Conservation (phyloP, 306 rosid species). For the Hippophae rhamnoides region DNA sequence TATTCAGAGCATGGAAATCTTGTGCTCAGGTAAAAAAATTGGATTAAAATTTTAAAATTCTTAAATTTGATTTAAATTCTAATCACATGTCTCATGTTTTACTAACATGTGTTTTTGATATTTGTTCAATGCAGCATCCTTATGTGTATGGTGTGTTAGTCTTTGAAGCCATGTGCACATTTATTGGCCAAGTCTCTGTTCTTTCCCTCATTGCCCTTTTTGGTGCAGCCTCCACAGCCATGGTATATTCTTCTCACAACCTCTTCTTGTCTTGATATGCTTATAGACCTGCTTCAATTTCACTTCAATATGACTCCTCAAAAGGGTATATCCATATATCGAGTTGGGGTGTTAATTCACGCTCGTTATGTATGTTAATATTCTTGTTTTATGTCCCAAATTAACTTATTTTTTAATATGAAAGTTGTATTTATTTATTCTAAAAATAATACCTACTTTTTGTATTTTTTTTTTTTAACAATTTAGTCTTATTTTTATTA, state of each 20-base stretch:
- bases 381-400: too few species aligned
- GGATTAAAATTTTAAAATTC: neutral
- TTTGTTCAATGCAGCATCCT: conserved; percentile 57
- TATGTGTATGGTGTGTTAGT: conserved; percentile 83
- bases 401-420: too few species aligned
- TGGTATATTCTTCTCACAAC: conserved; percentile 47
- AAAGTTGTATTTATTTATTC: too few species aligned
- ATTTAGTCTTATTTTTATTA: too few species aligned
- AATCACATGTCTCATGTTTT: neutral
- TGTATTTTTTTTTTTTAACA: too few species aligned
- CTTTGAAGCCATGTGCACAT: conserved; percentile 92
- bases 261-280: conserved; percentile 4
- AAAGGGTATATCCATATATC: too few species aligned
- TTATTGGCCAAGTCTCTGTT: conserved; percentile 85
- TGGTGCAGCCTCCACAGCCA: conserved; percentile 95
- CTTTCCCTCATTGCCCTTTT: conserved; percentile 87
- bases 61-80: neutral
- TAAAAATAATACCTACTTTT: too few species aligned
- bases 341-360: too few species aligned
- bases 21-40: conserved; percentile 60
- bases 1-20: conserved; percentile 88
- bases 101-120: conserved; percentile 4
- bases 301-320: too few species aligned
- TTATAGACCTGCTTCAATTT: too few species aligned
- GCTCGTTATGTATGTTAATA: too few species aligned